A percentile compares a stretch with the other conserved stretches of the same genome.
Evolutionary conservation across 2,329 filamentous ascomycete genomes (phyloP).

Genomic region (Zelopaecilomyces penicillatus): DNA sequence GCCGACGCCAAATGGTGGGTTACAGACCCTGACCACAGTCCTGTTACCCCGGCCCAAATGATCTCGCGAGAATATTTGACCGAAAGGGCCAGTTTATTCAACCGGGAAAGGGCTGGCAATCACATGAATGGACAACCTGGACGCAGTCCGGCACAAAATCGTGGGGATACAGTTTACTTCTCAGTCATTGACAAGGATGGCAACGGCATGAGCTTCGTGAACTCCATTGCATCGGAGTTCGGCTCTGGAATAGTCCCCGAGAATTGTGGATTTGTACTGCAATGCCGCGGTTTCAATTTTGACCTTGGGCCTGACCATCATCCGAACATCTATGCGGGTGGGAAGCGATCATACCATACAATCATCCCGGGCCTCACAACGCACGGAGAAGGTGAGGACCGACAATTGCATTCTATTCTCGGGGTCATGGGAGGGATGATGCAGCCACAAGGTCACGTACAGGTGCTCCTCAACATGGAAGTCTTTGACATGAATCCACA

Average conservation of each 20-base stretch:
- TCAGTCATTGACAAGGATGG: conserved; percentile 3
- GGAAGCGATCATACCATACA: conserved; percentile 3
- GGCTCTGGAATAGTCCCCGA: conserved; percentile 4
- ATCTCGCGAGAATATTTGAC: neutral
- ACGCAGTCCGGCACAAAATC: neutral
- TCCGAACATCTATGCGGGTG: neutral
- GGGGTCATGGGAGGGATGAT: conserved; percentile 4
- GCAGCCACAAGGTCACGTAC: conserved; percentile 5
- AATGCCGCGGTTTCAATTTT: conserved; percentile 3
- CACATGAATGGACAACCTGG: conserved; percentile 1
- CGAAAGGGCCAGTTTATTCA: neutral
- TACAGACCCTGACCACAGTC: conserved; percentile 4
- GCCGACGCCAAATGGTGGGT: conserved; percentile 4
- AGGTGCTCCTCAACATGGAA: conserved; percentile 6
- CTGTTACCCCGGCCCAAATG: neutral
- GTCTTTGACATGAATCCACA: conserved; percentile 8
- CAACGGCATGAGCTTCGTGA: conserved; percentile 6
- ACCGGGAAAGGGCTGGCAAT: neutral
- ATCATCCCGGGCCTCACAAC: conserved; percentile 6
- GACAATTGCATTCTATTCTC: neutral
- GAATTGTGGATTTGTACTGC: conserved; percentile 2
- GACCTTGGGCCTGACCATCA: neutral
- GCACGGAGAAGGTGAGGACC: neutral
- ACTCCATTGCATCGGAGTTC: conserved; percentile 5
- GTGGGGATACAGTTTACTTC: conserved; percentile 4